Base-by-base conservation (phyloP, 352 stramenopile species). In the Pythium vanterpoolii region DNA sequence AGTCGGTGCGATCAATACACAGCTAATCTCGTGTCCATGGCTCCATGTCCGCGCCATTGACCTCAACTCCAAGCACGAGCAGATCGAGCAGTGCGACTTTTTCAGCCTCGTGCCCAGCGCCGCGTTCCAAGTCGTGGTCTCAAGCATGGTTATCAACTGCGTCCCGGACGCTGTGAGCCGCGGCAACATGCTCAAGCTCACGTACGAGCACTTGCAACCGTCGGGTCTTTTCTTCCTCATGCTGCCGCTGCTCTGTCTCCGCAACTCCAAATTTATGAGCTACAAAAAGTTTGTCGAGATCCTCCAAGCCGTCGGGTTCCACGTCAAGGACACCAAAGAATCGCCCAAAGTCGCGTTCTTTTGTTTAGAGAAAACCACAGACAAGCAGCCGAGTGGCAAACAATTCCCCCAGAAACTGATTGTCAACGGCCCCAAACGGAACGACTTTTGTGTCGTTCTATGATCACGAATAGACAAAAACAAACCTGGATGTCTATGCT, bases 1-100 rank as follows among this genome's bases (percentile, higher is more conserved):
- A 64, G 83, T 99, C 43, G 96, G 96, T 36, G 95, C 95, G 34
- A 98, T 99, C 65, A 99, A 98, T 69, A 98, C 90, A 42, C 89
- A 98, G 71, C 77, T 99, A 27, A 71, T 98, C n/a, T 90, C 96
- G 64, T 96, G 92, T 56, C 90, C 95, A 47, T 93, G 79, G 73
- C 71, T 99, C 11, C 47, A 95, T 34, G 92, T 98, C n/a, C 76
- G 87, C 38, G 95, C 95, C 7, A 98, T 99, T 59, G 96, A 99
- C 69, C 80, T 99, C 49, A 89, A 95, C 62, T 97, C 93, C 16
- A 87, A 86, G 45, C 76, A 98, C 69, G 81, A 94, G 26, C 65
- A 74, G 57, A 97, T 98, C 58, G 81, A 98, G 68, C 83, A 96
- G 68, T 69, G 83, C 38, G 91, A 98, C 68, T 98, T 98, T 62